Base-by-base conservation (phyloP, 352 stramenopile genomes). In the Aphanomyces stellatus region DNA sequence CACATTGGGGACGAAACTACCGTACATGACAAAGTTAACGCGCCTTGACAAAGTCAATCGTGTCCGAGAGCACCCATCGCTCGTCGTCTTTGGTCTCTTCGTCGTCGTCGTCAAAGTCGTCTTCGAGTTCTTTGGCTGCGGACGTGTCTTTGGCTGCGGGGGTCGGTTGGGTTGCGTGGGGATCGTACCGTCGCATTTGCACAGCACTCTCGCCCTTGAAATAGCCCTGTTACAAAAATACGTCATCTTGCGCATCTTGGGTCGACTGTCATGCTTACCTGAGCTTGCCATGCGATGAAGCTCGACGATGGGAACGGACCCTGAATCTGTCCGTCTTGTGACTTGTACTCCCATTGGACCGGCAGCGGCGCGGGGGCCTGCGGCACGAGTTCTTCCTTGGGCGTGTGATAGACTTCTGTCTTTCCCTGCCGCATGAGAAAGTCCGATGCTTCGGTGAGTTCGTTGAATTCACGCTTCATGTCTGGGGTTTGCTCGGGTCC, bases 81-180 rank as follows among this genome's bases (percentile, higher is more conserved):
- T 66, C 67, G 51, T 76, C 57, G 27, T 68, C 57, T 3, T 69
- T 34, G 22, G 57, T 13, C 13, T 43, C 43, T 1, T 76, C 63
- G 7, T 81, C 75, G 19, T 90, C 82, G 69, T 93, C 81, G 53
- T 90, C 82, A 71, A 94, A 94, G 76, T 94, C 85, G 56, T 94
- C 86, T 60, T 91, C 71, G 62, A 94, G 72, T 31, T 94, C 85
- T 59, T 92, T 75, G 53, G 89, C 83, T 7, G 80, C 83, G 19
- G 85, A 90, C 22, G 90, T 56, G 41, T 76, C 74, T 17, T 63
- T 62, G 24, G 72, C 28, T 19, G 77, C 71, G 3, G 65, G 74
- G 30, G 74, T 73, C 5, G 71, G 34, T 41, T 70, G 74, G 31
- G 74, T 73, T 10, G n/a, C n/a, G n/a, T 70, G 6, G 0, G 41